These are phyloP conservation scores for Fusarium camptoceras DNA, from an alignment of 2,329 filamentous ascomycete species.

Conservation along the genomic window DNA sequence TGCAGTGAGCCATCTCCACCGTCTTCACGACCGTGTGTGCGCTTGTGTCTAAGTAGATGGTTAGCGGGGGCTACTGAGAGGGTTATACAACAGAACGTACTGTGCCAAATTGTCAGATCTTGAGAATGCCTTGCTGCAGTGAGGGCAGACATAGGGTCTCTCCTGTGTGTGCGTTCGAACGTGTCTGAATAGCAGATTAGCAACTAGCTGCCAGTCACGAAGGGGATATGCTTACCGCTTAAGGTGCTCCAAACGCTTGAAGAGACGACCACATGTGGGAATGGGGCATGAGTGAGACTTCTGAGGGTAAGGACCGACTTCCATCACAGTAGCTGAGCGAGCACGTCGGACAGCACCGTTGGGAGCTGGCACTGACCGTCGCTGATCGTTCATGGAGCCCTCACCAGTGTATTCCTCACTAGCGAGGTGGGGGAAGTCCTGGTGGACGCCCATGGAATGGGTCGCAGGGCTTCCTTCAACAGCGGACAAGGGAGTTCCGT, in stretches of 20 bases:
- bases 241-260: constrained; percentile 98
- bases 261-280: constrained; percentile 93
- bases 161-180: constrained; percentile 99
- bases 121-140: constrained; percentile 99
- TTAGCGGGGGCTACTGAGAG: constrained; percentile 20
- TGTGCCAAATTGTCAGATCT: constrained; percentile 99
- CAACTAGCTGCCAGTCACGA: constrained; percentile 25
- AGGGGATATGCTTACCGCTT: constrained; percentile 81
- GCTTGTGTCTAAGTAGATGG: constrained; percentile 79
- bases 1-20: constrained; percentile 68
- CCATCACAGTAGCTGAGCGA: constrained; percentile 94
- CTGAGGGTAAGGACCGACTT: constrained; percentile 94
- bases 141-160: constrained; percentile 95
- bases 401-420: constrained; percentile 72
- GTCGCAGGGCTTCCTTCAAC: constrained; percentile 85
- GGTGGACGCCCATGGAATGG: constrained; percentile 76
- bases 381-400: constrained; percentile 58
- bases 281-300: constrained; percentile 99
- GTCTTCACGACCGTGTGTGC: constrained; percentile 74
- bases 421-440: constrained; percentile 74
- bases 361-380: constrained; percentile 76
- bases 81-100: constrained; percentile 66
- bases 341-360: constrained; percentile 87
- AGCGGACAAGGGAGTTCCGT: constrained; percentile 88
- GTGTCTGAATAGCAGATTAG: constrained; percentile 72